Percentiles rank a stretch among this genome's conserved stretches.
Conservation (phyloP, 352 stramenopile genomes). For the Phytophthora europaea region DNA sequence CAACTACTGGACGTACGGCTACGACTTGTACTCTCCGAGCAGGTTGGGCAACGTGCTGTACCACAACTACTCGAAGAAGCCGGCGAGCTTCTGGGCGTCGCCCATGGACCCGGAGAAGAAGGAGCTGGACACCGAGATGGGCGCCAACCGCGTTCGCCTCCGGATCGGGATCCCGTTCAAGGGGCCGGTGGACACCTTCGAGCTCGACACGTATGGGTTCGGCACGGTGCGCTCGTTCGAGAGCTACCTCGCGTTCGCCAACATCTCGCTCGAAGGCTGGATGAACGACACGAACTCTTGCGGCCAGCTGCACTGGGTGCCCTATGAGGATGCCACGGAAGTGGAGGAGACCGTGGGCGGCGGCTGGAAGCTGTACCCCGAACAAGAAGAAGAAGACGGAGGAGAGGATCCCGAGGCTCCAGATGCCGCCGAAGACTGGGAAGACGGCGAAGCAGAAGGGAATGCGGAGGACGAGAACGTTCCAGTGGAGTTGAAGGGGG, state of each 20-base stretch:
- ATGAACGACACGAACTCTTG: conserved; percentile 70
- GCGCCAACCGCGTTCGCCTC: conserved; percentile 58
- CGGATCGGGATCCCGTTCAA: conserved; percentile 62
- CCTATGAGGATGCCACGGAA: conserved; percentile 54
- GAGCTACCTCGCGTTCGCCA: conserved; percentile 67
- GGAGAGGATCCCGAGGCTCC: neutral
- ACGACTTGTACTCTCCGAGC: conserved; percentile 76
- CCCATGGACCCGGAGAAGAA: conserved; percentile 51
- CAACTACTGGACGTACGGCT: conserved; percentile 71
- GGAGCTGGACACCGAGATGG: conserved; percentile 50
- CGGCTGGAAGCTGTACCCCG: conserved; percentile 57
- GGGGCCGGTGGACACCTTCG: conserved; percentile 55
- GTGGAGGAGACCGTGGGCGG: conserved; percentile 57
- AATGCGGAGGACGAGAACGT: conserved; percentile 5
- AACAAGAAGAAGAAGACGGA: conserved; percentile 7
- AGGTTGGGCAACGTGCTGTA: conserved; percentile 61
- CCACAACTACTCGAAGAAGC: conserved; percentile 78
- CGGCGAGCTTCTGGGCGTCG: conserved; percentile 57
- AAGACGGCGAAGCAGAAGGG: neutral
- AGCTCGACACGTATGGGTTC: conserved; percentile 62
- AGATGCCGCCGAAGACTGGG: conserved; percentile 1
- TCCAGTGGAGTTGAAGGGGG: conserved; percentile 3
- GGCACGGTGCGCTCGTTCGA: conserved; percentile 60
- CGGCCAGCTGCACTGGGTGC: conserved; percentile 71
- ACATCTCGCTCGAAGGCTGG: conserved; percentile 50